A percentile compares a stretch with the other conserved stretches of the same genome.
phyloP scores from a whole-genome alignment of 805 yeast genomes.

The Tetrapisispora namnaoensis region DNA sequence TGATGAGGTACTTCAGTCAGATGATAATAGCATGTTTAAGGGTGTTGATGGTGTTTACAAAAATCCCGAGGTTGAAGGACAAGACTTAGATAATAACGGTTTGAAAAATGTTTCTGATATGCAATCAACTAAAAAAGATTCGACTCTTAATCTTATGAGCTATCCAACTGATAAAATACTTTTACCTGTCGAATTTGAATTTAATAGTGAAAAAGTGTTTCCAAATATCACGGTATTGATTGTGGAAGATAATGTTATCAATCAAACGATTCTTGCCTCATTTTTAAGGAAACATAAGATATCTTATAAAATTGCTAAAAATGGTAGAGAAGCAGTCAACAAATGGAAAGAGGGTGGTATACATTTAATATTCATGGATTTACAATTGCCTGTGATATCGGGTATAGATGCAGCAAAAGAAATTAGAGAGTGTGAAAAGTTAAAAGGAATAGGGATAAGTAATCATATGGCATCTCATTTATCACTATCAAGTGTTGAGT shows the following conservation, averaged over 20 bases:
- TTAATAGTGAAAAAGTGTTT: constrained; percentile 47
- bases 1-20: constrained; percentile 1
- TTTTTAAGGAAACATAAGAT: constrained; percentile 80
- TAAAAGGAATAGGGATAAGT: constrained; percentile 59
- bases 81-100: background rate
- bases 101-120: background rate
- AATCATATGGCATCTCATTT: constrained; percentile 5
- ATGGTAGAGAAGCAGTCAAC: constrained; percentile 91
- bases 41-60: background rate
- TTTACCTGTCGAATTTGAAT: background rate
- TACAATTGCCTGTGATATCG: constrained; percentile 90
- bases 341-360: constrained; percentile 93
- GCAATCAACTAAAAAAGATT: background rate
- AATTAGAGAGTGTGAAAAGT: constrained; percentile 72
- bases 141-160: no score
- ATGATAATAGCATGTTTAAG: background rate
- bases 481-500: constrained; percentile 7
- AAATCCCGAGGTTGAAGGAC: background rate
- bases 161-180: background rate
- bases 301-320: constrained; percentile 76
- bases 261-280: constrained; percentile 83
- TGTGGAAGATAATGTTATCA: constrained; percentile 93
- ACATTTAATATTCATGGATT: constrained; percentile 92
- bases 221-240: constrained; percentile 86
- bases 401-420: constrained; percentile 94